Evolutionary conservation across 116 monocot species (phyloP).

Genomic region (Dioscorea cayenensis): DNA sequence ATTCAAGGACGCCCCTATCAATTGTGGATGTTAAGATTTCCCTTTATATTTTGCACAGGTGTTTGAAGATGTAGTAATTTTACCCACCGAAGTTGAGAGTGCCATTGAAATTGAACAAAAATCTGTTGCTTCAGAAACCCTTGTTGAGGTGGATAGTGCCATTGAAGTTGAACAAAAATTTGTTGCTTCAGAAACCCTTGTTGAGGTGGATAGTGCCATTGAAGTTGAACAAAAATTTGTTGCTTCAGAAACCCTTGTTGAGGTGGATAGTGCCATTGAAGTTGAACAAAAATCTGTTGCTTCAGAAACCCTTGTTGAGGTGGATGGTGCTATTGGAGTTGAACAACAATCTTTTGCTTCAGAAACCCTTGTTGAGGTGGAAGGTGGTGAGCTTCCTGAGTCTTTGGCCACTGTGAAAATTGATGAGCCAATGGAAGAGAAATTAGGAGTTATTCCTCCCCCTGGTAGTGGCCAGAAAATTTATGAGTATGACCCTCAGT

Average conservation of each 20-base stretch:
- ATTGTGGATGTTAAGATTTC: not conserved
- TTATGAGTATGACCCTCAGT: constrained; percentile 76
- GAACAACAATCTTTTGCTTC: constrained; percentile 1
- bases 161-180: constrained; percentile 8
- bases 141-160: constrained; percentile 15
- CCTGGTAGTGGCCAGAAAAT: constrained; percentile 82
- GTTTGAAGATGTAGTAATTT: constrained; percentile 15
- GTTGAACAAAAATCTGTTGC: no score
- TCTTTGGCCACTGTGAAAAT: constrained; percentile 1
- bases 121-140: constrained; percentile 5
- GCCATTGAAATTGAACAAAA: constrained; percentile 11
- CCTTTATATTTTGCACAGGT: constrained; percentile 19
- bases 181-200: constrained; percentile 5
- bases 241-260: no score
- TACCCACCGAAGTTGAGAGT: constrained; percentile 21
- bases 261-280: no score
- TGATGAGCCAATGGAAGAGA: constrained; percentile 14
- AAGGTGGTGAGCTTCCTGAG: not conserved
- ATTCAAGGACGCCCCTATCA: not conserved
- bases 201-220: not conserved
- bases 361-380: constrained; percentile 4
- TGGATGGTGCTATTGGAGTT: constrained; percentile 15
- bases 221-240: no score
- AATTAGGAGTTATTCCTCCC: constrained; percentile 41
- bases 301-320: no score